Base-by-base conservation (phyloP, 179 eudicot species). In the Pouteria campechiana region DNA sequence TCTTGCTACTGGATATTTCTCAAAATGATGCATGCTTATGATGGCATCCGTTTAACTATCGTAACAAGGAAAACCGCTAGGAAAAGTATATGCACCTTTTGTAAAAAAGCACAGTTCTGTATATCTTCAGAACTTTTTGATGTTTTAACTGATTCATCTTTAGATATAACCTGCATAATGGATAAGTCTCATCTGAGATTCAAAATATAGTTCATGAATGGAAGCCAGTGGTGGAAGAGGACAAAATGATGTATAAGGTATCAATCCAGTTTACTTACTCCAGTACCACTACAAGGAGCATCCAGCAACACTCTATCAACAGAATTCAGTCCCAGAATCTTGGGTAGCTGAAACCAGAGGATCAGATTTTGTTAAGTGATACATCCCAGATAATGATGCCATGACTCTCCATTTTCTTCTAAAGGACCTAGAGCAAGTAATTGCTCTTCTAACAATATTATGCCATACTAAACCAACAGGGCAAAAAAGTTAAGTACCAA, bases 281-380 rank as follows among this genome's bases (percentile, higher is more conserved):
- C 95, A 35, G 97, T 89, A 52, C 97, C 97, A 60, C 97, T 89
- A 69, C 97, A 89, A 51, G 97, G 97, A 10, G 97, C 95, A 69
- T 89, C 97, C 60, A 89, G 45, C 55, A 85, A 55, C 48, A 89
- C 83, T 68, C 97, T 78, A 47, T 89, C 95, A 13, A 67, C 75
- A 29, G 97, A 67, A 55, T 86, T 89, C 21, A 48, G 58, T 20
- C 97, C 97, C 73, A 89, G 60, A 37, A 76, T 77, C 60, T 81
- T 89, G 5, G 95, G 81, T 48, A 89, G 77, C 98, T 90, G 61
- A 28, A 60, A n/a, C 57, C 25, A 18, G 32, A 19, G n/a, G n/a
- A n/a, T n/a, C n/a, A n/a, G n/a, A n/a, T n/a, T n/a, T n/a, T n/a
- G n/a, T n/a, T n/a, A n/a, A n/a, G n/a, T n/a, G n/a, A n/a, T n/a